A percentile compares a stretch with the other conserved stretches of the same genome.
Evolutionary conservation across 352 stramenopile genomes (phyloP).

Genomic region (Phytophthora cajani): DNA sequence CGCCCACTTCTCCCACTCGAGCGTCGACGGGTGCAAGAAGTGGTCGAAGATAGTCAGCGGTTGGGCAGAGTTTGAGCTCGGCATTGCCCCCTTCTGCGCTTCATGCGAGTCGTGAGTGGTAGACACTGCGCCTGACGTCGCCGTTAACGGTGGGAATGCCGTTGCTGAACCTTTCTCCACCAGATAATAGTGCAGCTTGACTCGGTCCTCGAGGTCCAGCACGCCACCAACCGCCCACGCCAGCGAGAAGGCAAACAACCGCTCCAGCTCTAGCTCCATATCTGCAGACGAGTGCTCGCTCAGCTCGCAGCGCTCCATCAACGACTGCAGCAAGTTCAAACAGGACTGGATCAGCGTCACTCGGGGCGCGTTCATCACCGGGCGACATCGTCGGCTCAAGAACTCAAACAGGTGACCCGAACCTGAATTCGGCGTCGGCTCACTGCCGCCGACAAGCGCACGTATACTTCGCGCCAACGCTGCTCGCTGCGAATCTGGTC

Average conservation of each 20-base stretch:
- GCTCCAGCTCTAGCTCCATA: conserved; percentile 76
- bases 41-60: conserved; percentile 91
- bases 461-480: conserved; percentile 54
- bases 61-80: conserved; percentile 3
- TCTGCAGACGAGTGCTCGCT: conserved; percentile 53
- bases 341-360: conserved; percentile 85
- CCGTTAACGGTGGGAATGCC: conserved; percentile 37
- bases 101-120: conserved; percentile 4
- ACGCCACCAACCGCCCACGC: conserved; percentile 87
- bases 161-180: conserved; percentile 35
- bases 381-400: conserved; percentile 58
- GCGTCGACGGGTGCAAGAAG: conserved; percentile 86
- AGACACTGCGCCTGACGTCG: background rate
- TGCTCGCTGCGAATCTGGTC: conserved; percentile 54
- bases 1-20: conserved; percentile 91
- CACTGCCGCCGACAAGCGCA: conserved; percentile 52
- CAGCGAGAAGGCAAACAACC: conserved; percentile 85
- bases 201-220: conserved; percentile 82
- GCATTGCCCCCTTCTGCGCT: conserved; percentile 5
- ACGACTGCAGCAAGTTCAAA: conserved; percentile 64
- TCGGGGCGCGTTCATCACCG: conserved; percentile 72
- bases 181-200: conserved; percentile 79
- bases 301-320: conserved; percentile 65
- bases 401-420: conserved; percentile 79
- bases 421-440: conserved; percentile 11